Base-by-base conservation (phyloP, 169 alveolate genomes). In the Plasmodium gallinaceum region DNA sequence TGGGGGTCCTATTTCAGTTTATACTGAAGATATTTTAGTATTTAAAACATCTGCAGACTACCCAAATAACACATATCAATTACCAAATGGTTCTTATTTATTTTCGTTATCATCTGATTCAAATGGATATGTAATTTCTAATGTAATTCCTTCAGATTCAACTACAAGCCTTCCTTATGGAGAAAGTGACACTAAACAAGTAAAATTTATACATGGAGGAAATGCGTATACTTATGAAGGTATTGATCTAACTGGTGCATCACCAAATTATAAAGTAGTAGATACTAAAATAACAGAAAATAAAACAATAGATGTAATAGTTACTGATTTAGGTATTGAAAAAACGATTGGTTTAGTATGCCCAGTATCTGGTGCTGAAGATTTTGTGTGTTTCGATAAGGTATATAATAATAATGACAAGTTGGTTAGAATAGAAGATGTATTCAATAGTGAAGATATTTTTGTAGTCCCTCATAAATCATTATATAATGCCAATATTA, bases 341-440 rank as follows among this genome's bases (percentile, higher is more conserved):
- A 73, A 73, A 73, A 45, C 39, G 0, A 7, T 73, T 18, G 87
- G 87, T 43, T 73, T 73, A 14, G 71, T 57, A 18, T 73, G 87
- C 24, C 66, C 87, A 10, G 18, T 73, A 0, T n/a, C 72, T 16
- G 9, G n/a, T n/a, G 24, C 16, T 39, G 85, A 72, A 7, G 69
- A 66, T 7, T 9, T 72, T 22, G 24, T 14, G 0, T 72, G 85
- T 9, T 72, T 72, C 43, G 46, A 73, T 57, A 73, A 73, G 14
- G 87, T 73, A 2, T 73, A 73, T n/a, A 43, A 14, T 10, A 46
- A 73, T 8, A 20, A n/a, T 60, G 37, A 45, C 10, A 18, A 8
- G 0, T 46, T 73, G 7, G 57, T 52, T 22, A 73, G 54, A 16
- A 57, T 73, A 7, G 87, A 57, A 73, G 32, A 52, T 16, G 52